These are phyloP conservation scores for Cornus kousa DNA, from an alignment of 148 eudicot genomes.

Conservation along the genomic window DNA sequence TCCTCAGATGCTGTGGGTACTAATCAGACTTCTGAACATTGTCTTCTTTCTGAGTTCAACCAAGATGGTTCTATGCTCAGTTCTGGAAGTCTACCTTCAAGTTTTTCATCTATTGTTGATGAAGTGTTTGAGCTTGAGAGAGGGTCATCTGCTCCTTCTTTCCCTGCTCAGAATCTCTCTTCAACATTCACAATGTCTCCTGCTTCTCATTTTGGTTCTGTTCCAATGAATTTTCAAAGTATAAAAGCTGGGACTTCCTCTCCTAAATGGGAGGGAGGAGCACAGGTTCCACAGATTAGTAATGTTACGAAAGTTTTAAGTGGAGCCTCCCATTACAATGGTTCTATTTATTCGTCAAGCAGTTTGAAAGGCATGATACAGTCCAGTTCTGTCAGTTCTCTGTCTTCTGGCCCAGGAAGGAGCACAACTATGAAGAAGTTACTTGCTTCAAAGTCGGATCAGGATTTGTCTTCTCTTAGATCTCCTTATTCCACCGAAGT, in stretches of 20 bases:
- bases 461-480: constrained; percentile 73
- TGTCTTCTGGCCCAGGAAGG: constrained; percentile 45
- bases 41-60: constrained; percentile 45
- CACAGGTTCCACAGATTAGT: constrained; percentile 35
- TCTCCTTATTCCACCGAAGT: constrained; percentile 63
- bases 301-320: constrained; percentile 27
- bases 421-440: constrained; percentile 45
- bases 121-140: constrained; percentile 84
- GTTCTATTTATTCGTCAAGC: constrained; percentile 35
- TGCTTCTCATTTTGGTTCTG: constrained; percentile 46
- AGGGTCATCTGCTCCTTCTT: constrained; percentile 44
- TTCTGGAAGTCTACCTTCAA: constrained; percentile 47
- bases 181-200: constrained; percentile 40
- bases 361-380: constrained; percentile 57
- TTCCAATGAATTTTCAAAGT: constrained; percentile 30
- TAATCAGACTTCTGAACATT: constrained; percentile 43
- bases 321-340: constrained; percentile 41
- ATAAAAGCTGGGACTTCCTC: constrained; percentile 47
- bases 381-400: constrained; percentile 51
- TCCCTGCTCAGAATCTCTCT: constrained; percentile 35
- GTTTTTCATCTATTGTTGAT: constrained; percentile 81
- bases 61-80: constrained; percentile 41
- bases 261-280: constrained; percentile 47
- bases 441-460: constrained; percentile 86
- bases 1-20: constrained; percentile 32